Percentiles rank a stretch among this genome's conserved stretches.
Evolutionary conservation across 83 land plant species (phyloP).

Genomic region (Larix sibirica): DNA sequence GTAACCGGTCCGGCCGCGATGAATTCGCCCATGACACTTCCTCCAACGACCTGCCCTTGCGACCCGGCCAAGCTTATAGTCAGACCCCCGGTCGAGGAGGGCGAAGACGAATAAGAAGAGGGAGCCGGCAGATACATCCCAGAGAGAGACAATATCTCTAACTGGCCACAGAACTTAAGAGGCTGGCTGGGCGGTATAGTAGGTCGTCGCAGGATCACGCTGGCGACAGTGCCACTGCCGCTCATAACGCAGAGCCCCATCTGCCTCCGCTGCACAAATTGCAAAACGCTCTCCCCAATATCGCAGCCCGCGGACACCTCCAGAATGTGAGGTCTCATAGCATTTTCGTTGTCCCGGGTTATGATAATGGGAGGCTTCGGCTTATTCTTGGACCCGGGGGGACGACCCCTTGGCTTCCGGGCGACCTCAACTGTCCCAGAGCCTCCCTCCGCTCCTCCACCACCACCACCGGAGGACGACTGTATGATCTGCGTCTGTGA

Average conservation of each 20-base stretch:
- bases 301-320: slow-evolving; percentile 1
- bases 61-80: slow-evolving; percentile 29
- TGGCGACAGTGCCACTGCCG: background rate
- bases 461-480: background rate
- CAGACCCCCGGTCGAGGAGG: background rate
- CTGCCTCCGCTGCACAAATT: background rate
- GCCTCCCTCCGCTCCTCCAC: slow-evolving; percentile 26
- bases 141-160: background rate
- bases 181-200: background rate
- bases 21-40: slow-evolving; percentile 28
- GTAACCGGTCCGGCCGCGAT: slow-evolving; percentile 29
- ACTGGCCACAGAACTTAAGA: background rate
- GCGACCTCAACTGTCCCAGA: slow-evolving; percentile 50
- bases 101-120: background rate
- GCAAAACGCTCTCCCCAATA: background rate
- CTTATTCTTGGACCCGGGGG: slow-evolving; percentile 11
- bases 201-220: background rate
- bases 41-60: slow-evolving; percentile 44
- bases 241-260: slow-evolving; percentile 12
- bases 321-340: background rate
- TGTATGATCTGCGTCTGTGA: background rate
- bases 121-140: slow-evolving; percentile 3
- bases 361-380: slow-evolving; percentile 13
- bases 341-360: slow-evolving; percentile 6
- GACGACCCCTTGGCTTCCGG: slow-evolving; percentile 14